Conservation (phyloP, 2,329 filamentous ascomycete species). For the Penicillium occitanis region DNA sequence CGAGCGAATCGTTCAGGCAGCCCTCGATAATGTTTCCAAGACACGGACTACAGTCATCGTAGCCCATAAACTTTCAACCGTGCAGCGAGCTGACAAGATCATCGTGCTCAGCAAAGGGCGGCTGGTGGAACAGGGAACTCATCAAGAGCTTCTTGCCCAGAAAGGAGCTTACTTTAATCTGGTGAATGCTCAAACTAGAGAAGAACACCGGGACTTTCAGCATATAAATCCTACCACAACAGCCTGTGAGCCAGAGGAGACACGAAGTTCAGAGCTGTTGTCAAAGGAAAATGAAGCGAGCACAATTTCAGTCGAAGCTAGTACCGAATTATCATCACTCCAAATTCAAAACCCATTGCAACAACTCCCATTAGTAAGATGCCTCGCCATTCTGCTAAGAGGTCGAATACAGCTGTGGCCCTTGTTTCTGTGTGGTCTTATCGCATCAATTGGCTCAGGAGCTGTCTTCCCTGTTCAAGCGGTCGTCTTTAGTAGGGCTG, state of each 20-base stretch:
- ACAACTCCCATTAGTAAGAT: not conserved
- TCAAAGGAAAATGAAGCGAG: not conserved
- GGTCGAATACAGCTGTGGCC: not conserved
- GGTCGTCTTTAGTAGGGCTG: not conserved
- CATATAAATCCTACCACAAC: not conserved
- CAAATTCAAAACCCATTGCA: not conserved
- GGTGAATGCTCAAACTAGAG: not conserved
- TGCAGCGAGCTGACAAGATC: conserved; percentile 91
- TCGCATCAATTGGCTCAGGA: not conserved
- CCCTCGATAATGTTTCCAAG: conserved; percentile 80
- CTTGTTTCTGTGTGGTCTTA: not conserved
- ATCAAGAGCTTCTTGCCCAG: conserved; percentile 62
- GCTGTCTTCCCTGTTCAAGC: not conserved
- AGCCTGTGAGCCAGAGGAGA: not conserved
- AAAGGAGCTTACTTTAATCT: not conserved
- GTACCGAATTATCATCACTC: not conserved
- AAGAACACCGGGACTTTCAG: not conserved
- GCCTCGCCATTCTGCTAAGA: not conserved
- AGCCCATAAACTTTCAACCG: conserved; percentile 90
- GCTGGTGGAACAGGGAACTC: conserved; percentile 91
- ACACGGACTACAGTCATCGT: conserved; percentile 94
- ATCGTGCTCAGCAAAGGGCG: conserved; percentile 81
- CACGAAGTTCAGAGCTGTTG: not conserved
- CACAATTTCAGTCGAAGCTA: not conserved
- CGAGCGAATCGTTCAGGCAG: conserved; percentile 89